Evolutionary conservation across 2,329 filamentous ascomycete genomes (phyloP).

Genomic region (Neofusicoccum parvum): DNA sequence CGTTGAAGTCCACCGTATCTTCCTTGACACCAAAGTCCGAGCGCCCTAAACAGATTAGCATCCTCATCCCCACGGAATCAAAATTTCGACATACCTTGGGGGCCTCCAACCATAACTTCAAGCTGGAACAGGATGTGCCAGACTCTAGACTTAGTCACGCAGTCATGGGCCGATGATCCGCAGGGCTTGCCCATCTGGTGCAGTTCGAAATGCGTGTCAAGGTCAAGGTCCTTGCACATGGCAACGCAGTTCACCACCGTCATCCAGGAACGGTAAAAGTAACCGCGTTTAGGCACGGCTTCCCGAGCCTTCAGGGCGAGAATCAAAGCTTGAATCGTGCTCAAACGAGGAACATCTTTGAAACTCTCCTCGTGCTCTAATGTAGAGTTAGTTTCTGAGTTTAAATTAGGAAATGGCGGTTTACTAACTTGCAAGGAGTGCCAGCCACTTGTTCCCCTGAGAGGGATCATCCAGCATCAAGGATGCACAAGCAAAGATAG

Average conservation of each 20-base stretch:
- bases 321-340: slow-evolving; percentile 86
- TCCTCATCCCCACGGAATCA: background rate
- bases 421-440: slow-evolving; percentile 76
- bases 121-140: slow-evolving; percentile 88
- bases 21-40: slow-evolving; percentile 75
- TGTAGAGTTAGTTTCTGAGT: slow-evolving; percentile 25
- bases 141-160: slow-evolving; percentile 78
- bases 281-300: slow-evolving; percentile 87
- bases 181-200: slow-evolving; percentile 75
- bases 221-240: slow-evolving; percentile 88
- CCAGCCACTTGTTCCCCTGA: slow-evolving; percentile 89
- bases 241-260: slow-evolving; percentile 87
- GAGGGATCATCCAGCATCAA: slow-evolving; percentile 80
- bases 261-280: slow-evolving; percentile 98
- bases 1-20: slow-evolving; percentile 73
- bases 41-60: slow-evolving; percentile 55
- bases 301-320: slow-evolving; percentile 90
- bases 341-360: slow-evolving; percentile 86
- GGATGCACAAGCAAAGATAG: slow-evolving; percentile 86
- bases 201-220: slow-evolving; percentile 82
- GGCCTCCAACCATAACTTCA: slow-evolving; percentile 90
- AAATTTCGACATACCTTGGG: slow-evolving; percentile 68
- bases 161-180: slow-evolving; percentile 70
- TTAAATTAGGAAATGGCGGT: background rate
- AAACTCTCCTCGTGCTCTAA: slow-evolving; percentile 88